Percentiles rank a stretch among this genome's conserved stretches.
These are phyloP conservation scores for Lavandula angustifolia DNA, from an alignment of 257 asterid species.

Conservation along the genomic window DNA sequence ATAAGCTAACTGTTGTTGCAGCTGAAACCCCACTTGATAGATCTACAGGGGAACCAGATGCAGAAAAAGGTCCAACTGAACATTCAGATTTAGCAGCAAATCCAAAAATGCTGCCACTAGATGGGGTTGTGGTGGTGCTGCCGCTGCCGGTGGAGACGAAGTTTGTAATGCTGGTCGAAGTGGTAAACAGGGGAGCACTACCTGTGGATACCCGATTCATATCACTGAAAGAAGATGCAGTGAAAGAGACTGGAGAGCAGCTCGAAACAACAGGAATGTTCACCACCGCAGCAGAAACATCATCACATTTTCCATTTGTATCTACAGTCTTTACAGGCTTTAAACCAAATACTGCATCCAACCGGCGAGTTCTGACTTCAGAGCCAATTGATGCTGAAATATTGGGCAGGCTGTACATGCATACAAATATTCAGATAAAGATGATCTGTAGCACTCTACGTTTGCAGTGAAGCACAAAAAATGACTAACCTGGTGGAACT, in stretches of 20 bases:
- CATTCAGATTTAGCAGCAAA: conserved; percentile 38
- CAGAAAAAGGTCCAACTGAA: conserved; percentile 35
- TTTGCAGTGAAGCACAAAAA: not conserved
- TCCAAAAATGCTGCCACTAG: conserved; percentile 40
- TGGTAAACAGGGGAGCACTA: conserved; percentile 34
- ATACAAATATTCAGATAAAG: conserved; percentile 21
- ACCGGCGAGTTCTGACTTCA: conserved; percentile 30
- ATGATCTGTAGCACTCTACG: conserved; percentile 1
- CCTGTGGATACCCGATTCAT: conserved; percentile 39
- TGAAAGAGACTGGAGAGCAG: conserved; percentile 33
- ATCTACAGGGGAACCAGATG: conserved; percentile 43
- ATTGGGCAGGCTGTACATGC: conserved; percentile 48
- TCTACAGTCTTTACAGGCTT: conserved; percentile 40
- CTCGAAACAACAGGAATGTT: conserved; percentile 42
- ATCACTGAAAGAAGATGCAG: conserved; percentile 36
- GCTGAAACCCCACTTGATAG: conserved; percentile 38
- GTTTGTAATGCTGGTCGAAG: conserved; percentile 39
- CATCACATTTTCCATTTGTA: conserved; percentile 45
- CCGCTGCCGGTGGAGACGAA: conserved; percentile 25
- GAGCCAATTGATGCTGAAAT: conserved; percentile 36
- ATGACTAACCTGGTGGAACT: conserved; percentile 47
- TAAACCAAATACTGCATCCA: conserved; percentile 33
- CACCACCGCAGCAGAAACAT: conserved; percentile 34
- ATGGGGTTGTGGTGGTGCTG: conserved; percentile 36
- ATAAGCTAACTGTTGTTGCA: conserved; percentile 36